Evolutionary conservation across 2,329 filamentous ascomycete genomes (phyloP).

Genomic region (Fusarium aywerte): DNA sequence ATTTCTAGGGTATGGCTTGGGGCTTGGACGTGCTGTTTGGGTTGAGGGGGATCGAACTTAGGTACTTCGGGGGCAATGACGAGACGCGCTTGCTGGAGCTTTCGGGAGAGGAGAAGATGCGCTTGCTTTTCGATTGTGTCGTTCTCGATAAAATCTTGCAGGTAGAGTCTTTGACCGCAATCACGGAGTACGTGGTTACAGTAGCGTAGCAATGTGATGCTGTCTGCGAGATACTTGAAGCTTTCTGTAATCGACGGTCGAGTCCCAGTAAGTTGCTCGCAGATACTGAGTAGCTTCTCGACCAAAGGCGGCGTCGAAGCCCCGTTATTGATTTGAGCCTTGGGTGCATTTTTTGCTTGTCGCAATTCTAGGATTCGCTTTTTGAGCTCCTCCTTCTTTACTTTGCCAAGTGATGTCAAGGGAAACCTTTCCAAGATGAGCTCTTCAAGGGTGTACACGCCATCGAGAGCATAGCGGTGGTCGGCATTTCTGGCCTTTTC

Average conservation of each 20-base stretch:
- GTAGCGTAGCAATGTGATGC: constrained; percentile 53
- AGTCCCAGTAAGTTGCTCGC: constrained; percentile 48
- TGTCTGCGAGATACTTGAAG: constrained; percentile 50
- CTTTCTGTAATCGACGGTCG: constrained; percentile 43
- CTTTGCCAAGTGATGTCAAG: constrained; percentile 57
- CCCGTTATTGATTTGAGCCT: background rate
- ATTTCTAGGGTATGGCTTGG: background rate
- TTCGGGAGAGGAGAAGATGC: constrained; percentile 39
- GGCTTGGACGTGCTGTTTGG: background rate
- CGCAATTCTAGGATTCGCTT: constrained; percentile 35
- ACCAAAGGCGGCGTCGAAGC: constrained; percentile 19
- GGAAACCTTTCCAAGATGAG: constrained; percentile 54
- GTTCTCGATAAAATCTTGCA: constrained; percentile 50
- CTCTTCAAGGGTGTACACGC: constrained; percentile 56
- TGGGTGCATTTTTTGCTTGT: background rate
- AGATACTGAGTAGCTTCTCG: constrained; percentile 41
- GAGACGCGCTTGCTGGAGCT: constrained; percentile 34
- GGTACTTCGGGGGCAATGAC: constrained; percentile 9
- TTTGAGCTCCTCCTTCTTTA: constrained; percentile 55
- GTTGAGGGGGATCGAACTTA: background rate
- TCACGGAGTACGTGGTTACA: constrained; percentile 48
- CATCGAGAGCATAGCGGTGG: constrained; percentile 53
- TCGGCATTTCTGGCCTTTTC: constrained; percentile 49
- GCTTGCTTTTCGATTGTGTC: constrained; percentile 51
- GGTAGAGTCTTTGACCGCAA: constrained; percentile 48